Percentiles rank a stretch among this genome's conserved stretches.
Evolutionary conservation across 2,329 filamentous ascomycete species (phyloP).

Genomic region (Sclerotinia trifoliorum): DNA sequence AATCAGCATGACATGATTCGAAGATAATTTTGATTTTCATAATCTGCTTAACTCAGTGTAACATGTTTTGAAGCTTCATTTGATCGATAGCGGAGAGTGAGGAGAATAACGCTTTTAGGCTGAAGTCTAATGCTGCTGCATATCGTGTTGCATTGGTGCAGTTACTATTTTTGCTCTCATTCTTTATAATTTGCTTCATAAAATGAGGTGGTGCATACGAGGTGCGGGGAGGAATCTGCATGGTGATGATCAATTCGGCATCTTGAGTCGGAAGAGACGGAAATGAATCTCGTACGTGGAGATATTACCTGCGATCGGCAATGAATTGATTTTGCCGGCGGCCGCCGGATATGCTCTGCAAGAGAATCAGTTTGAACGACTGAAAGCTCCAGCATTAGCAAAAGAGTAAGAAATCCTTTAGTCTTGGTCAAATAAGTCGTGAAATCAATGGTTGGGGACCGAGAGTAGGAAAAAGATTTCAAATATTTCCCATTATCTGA

Average conservation of each 20-base stretch:
- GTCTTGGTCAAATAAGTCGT: too few species aligned
- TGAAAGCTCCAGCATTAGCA: too few species aligned
- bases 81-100: conserved; percentile 4
- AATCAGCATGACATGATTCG: background rate
- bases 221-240: conserved; percentile 6
- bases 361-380: background rate
- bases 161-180: background rate
- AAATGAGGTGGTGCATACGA: background rate
- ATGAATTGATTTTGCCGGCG: background rate
- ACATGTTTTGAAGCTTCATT: background rate
- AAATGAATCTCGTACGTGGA: background rate
- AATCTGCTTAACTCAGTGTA: too few species aligned
- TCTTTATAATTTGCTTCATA: background rate
- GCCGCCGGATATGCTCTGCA: background rate
- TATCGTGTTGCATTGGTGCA: background rate
- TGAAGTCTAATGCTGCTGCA: background rate
- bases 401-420: too few species aligned
- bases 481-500: too few species aligned
- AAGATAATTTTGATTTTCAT: background rate
- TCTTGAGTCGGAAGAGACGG: background rate
- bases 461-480: background rate
- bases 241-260: conserved; percentile 1
- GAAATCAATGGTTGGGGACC: background rate
- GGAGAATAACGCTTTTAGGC: background rate
- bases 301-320: background rate